Base-by-base conservation (phyloP, 768 basidiomycete species). In the Porpolomopsis calyptriformis region DNA sequence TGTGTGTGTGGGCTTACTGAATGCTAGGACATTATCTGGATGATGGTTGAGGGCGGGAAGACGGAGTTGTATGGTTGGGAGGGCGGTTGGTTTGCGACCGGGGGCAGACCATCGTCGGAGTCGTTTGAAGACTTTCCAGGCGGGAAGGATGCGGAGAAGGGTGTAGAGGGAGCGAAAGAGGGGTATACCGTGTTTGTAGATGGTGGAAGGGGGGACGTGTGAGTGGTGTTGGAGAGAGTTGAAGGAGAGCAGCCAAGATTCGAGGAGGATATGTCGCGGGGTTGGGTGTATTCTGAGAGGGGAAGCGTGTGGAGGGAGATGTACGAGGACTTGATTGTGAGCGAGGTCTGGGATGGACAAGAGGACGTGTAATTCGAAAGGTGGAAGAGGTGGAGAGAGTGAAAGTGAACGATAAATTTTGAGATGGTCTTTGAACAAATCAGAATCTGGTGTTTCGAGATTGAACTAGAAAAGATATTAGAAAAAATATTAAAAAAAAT, bases 121-220 rank as follows among this genome's bases (percentile, higher is more conserved):
- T 41, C 77, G 76, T 57, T 74, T 79, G 60, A 73, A 73, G 42
- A 82, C 72, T 59, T 75, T 81, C 85, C 85, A 90, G 0, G 82
- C 69, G 14, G 87, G 87, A 3, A 88, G 71, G 20, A 86, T 70
- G 44, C 85, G 73, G 38, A 89, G 69, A 35, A 89, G 62, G 43
- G 78, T 80, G 68, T 68, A 90, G 4, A 85, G 57, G 57, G 83
- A 85, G 41, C 87, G 74, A 66, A 89, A 90, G 16, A 88, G 72
- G 25, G 83, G 74, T 55, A 90, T 89, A 27, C 82, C 78, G 54
- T 88, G 80, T 62, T 90, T 90, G 73, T 90, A 90, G 45, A 87
- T 80, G 10, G 81, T 83, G 0, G 86, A 73, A 27, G 82, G 76
- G 11, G 79, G 75, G 31, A 82, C 69, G 48, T 82, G 80, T 40